phyloP scores from a whole-genome alignment of 2,329 filamentous ascomycete genomes.

The Elsinoe arachidis region DNA sequence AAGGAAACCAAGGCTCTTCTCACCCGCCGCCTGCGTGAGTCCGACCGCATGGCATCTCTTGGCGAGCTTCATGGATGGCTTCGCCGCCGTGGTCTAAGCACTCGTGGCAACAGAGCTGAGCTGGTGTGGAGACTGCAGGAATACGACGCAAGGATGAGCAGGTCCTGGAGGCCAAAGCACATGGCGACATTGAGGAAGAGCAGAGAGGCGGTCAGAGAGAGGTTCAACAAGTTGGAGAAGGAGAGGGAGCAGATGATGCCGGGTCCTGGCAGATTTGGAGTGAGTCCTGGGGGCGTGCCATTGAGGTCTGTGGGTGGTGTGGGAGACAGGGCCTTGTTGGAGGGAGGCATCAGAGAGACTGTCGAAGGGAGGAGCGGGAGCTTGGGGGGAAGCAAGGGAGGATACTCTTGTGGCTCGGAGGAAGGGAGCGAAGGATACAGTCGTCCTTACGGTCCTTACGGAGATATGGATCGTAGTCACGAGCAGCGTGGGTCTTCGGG shows the following conservation, averaged over 20 bases:
- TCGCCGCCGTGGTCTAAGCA: constrained; percentile 19
- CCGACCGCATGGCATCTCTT: constrained; percentile 22
- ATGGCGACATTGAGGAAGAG: constrained; percentile 9
- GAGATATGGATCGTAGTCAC: background rate
- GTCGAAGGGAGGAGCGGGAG: background rate
- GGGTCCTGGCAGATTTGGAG: background rate
- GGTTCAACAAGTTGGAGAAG: background rate
- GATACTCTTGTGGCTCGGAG: background rate
- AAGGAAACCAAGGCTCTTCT: constrained; percentile 17
- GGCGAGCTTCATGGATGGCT: constrained; percentile 23
- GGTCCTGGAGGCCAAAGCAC: constrained; percentile 4
- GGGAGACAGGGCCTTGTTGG: background rate
- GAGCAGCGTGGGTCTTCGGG: background rate
- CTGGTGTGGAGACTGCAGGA: constrained; percentile 22
- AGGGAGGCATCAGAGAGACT: background rate
- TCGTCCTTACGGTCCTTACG: background rate
- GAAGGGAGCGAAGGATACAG: background rate
- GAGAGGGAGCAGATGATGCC: background rate
- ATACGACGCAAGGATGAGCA: constrained; percentile 20
- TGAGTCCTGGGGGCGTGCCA: background rate
- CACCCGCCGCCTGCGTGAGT: constrained; percentile 14
- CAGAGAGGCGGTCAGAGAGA: background rate
- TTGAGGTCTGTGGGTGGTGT: background rate
- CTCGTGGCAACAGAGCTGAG: constrained; percentile 20
- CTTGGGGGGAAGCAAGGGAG: background rate